A percentile compares a stretch with the other conserved stretches of the same genome.
Conservation (phyloP, 2,329 filamentous ascomycete species). For the Metarhizium brunneum region DNA sequence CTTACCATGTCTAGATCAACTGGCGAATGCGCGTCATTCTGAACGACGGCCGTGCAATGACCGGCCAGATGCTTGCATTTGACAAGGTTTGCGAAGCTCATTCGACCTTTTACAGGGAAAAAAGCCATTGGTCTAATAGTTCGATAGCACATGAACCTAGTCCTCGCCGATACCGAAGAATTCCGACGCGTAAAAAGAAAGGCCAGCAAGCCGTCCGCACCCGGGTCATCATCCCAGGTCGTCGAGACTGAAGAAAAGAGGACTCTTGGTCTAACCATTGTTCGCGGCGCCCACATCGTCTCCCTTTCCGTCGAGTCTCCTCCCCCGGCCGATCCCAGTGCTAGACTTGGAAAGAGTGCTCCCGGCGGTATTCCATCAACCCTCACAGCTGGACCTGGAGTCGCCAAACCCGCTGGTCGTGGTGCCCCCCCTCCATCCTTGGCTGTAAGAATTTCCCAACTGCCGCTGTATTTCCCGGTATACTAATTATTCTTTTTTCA, state of each 20-base stretch:
- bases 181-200: conserved; percentile 87
- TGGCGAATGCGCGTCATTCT: conserved; percentile 97
- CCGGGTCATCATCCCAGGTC: conserved; percentile 51
- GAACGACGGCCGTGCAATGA: conserved; percentile 92
- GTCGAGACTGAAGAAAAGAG: conserved; percentile 94
- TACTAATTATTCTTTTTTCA: conserved; percentile 12
- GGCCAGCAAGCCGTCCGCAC: conserved; percentile 61
- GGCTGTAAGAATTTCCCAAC: conserved; percentile 43
- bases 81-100: conserved; percentile 61
- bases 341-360: conserved; percentile 71
- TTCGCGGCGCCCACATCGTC: conserved; percentile 90
- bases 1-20: conserved; percentile 63
- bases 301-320: conserved; percentile 93
- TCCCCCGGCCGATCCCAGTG: conserved; percentile 85
- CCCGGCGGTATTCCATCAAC: conserved; percentile 60
- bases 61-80: conserved; percentile 95
- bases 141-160: conserved; percentile 91
- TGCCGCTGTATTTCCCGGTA: not conserved
- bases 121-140: not conserved
- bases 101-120: not conserved
- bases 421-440: conserved; percentile 66
- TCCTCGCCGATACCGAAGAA: conserved; percentile 96
- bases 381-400: conserved; percentile 75
- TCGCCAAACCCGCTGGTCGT: conserved; percentile 83
- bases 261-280: conserved; percentile 88